Evolutionary conservation across 1,139 yeast genomes (phyloP).

Genomic region (Nakaseomyces glabratus): DNA sequence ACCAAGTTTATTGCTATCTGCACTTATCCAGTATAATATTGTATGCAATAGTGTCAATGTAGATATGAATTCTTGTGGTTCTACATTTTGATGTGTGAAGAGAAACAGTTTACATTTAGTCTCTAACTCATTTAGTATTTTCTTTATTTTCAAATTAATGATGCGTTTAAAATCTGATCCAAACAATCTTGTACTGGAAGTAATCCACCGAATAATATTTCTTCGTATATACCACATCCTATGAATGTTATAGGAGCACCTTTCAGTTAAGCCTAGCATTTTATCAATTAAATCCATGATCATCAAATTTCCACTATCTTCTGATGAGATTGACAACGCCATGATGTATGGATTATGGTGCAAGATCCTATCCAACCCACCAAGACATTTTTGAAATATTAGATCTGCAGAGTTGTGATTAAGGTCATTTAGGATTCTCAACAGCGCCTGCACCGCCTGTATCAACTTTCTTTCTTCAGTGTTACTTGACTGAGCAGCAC

Average conservation of each 20-base stretch:
- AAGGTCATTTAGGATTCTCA: constrained; percentile 19
- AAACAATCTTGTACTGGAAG: constrained; percentile 12
- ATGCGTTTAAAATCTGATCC: constrained; percentile 13
- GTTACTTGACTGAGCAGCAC: background rate
- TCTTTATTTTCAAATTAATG: constrained; percentile 1
- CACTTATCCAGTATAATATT: constrained; percentile 22
- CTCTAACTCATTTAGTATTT: background rate
- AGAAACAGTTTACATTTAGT: constrained; percentile 2
- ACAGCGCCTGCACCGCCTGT: constrained; percentile 17
- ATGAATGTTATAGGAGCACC: constrained; percentile 14
- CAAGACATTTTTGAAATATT: constrained; percentile 23
- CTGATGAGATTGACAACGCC: constrained; percentile 1
- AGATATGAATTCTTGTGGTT: constrained; percentile 10
- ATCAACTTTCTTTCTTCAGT: background rate
- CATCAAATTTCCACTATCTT: constrained; percentile 10
- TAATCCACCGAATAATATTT: constrained; percentile 23
- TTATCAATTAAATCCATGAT: constrained; percentile 15
- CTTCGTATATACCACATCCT: constrained; percentile 23
- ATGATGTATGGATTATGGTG: constrained; percentile 19
- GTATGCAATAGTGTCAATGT: constrained; percentile 16
- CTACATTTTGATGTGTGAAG: constrained; percentile 9
- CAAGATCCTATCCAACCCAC: constrained; percentile 23
- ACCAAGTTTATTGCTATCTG: constrained; percentile 13
- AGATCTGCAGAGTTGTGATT: constrained; percentile 12
- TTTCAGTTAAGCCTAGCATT: constrained; percentile 14